A percentile compares a stretch with the other conserved stretches of the same genome.
Conservation (phyloP, 306 rosid species). For the Vicia faba region DNA sequence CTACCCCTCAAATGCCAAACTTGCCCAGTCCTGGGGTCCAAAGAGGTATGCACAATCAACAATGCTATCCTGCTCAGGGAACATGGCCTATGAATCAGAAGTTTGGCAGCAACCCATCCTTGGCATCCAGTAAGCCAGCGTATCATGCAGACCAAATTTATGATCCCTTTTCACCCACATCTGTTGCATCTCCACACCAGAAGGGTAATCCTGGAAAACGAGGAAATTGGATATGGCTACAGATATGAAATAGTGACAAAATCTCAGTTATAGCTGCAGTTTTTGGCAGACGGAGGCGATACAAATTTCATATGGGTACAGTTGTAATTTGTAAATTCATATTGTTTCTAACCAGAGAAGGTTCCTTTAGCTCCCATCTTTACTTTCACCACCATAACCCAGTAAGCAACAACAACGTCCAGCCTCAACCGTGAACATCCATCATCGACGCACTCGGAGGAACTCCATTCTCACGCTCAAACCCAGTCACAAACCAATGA, state of each 20-base stretch:
- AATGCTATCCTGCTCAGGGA: conserved; percentile 47
- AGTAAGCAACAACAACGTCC: too few species aligned
- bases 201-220: conserved; percentile 49
- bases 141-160: conserved; percentile 74
- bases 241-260: conserved; percentile 10
- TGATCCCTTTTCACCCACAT: conserved; percentile 93
- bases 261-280: conserved; percentile 8
- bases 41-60: conserved; percentile 52
- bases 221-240: conserved; percentile 32
- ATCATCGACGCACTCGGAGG: too few species aligned
- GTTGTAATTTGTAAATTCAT: conserved; percentile 27
- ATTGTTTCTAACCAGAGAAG: conserved; percentile 1
- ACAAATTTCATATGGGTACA: conserved; percentile 23
- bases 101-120: conserved; percentile 46
- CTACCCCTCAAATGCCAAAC: conserved; percentile 55
- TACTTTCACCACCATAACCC: too few species aligned
- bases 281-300: conserved; percentile 5
- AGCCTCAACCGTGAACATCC: too few species aligned
- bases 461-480: too few species aligned
- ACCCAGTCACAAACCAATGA: too few species aligned
- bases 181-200: conserved; percentile 50
- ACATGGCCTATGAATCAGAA: conserved; percentile 51
- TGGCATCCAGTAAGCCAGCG: conserved; percentile 50
- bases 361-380: conserved; percentile 8
- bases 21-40: conserved; percentile 43